Percentiles rank a stretch among this genome's conserved stretches.
phyloP scores from a whole-genome alignment of 106 monocot species.

The Dendrobium nobile region DNA sequence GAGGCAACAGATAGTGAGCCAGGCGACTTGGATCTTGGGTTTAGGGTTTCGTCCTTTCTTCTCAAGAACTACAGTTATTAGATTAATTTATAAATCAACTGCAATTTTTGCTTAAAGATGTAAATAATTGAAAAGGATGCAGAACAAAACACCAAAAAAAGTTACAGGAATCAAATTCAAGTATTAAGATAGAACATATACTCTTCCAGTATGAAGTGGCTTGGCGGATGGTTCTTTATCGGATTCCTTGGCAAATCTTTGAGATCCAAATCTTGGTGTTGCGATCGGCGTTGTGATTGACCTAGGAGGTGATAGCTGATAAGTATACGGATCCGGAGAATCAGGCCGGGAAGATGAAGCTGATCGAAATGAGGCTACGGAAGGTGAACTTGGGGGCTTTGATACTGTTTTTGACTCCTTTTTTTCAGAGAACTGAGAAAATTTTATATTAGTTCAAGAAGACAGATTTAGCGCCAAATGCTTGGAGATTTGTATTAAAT shows the following conservation, averaged over 20 bases:
- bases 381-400: background rate
- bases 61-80: conserved; percentile 2
- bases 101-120: background rate
- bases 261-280: conserved; percentile 4
- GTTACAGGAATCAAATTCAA: too few species aligned
- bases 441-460: too few species aligned
- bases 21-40: background rate
- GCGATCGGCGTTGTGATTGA: background rate
- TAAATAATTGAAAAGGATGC: too few species aligned
- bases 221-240: background rate
- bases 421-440: background rate
- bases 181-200: background rate
- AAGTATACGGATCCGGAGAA: background rate
- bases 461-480: too few species aligned
- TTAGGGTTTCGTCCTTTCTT: background rate
- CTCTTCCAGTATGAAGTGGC: conserved; percentile 2
- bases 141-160: too few species aligned
- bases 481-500: too few species aligned
- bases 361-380: background rate
- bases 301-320: background rate
- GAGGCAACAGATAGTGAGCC: background rate
- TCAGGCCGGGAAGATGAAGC: background rate
- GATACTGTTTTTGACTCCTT: background rate
- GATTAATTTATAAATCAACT: background rate
- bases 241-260: background rate